Conservation (phyloP, 306 rosid species). For the Cicer judaicum region DNA sequence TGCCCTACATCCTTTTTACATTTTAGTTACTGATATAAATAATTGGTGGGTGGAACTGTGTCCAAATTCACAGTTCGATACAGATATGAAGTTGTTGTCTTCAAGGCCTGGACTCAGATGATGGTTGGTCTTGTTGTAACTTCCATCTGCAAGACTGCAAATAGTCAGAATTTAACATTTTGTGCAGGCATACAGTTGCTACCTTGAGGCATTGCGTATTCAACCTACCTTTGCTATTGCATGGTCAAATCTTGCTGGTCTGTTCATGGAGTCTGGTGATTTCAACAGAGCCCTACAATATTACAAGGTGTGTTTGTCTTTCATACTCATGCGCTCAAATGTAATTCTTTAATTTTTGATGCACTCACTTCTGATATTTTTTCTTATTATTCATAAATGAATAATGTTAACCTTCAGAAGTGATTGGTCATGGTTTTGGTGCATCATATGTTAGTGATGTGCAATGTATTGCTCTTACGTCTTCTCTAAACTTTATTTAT, state of each 20-base stretch:
- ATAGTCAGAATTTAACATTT: slow-evolving; percentile 94
- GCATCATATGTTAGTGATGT: background rate
- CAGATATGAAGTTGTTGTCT: slow-evolving; percentile 86
- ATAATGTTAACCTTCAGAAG: background rate
- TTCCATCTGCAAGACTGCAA: slow-evolving; percentile 83
- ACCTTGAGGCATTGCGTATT: slow-evolving; percentile 93
- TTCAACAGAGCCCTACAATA: slow-evolving; percentile 94
- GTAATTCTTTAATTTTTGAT: slow-evolving; percentile 16
- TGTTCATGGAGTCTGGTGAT: slow-evolving; percentile 98
- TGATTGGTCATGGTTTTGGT: background rate
- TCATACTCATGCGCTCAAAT: slow-evolving; percentile 17
- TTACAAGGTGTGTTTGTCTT: slow-evolving; percentile 66
- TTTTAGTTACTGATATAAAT: slow-evolving; percentile 77
- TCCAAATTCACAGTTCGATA: slow-evolving; percentile 72
- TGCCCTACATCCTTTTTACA: slow-evolving; percentile 58
- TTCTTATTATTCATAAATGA: background rate
- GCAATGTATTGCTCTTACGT: background rate
- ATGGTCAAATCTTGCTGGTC: slow-evolving; percentile 99
- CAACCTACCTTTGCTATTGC: slow-evolving; percentile 98
- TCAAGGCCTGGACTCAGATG: slow-evolving; percentile 88
- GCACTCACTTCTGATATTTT: background rate
- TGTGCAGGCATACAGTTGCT: slow-evolving; percentile 99
- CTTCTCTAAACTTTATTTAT: background rate
- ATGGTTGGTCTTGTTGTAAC: slow-evolving; percentile 89
- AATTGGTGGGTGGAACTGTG: slow-evolving; percentile 86